Percentiles rank a stretch among this genome's conserved stretches.
phyloP scores from a whole-genome alignment of 2,329 filamentous ascomycete species.

The Ascochyta koolunga region DNA sequence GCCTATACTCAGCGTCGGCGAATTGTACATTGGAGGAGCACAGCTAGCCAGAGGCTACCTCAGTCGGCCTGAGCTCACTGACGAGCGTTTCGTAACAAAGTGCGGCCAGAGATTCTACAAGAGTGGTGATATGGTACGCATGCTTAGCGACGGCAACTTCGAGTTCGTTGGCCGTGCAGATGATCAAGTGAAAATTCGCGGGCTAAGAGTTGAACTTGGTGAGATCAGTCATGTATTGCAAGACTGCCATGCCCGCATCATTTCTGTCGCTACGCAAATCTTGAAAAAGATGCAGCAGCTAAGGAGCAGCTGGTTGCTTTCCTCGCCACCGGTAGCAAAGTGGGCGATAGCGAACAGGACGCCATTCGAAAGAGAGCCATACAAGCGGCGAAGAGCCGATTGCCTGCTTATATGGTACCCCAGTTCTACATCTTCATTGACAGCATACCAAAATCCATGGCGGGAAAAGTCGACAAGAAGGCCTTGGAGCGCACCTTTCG shows the following conservation, averaged over 20 bases:
- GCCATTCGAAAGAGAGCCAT: constrained; percentile 29
- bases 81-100: constrained; percentile 37
- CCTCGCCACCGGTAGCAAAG: constrained; percentile 17
- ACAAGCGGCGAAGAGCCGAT: constrained; percentile 21
- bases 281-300: constrained; percentile 27
- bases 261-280: constrained; percentile 39
- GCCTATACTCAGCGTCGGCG: constrained; percentile 50
- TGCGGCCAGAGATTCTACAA: constrained; percentile 46
- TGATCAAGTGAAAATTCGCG: constrained; percentile 51
- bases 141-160: constrained; percentile 47
- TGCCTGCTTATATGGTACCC: constrained; percentile 50
- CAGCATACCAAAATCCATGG: constrained; percentile 45
- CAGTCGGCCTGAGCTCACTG: constrained; percentile 41
- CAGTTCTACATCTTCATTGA: constrained; percentile 43
- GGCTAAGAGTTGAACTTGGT: constrained; percentile 46
- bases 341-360: constrained; percentile 9
- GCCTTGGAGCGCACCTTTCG: constrained; percentile 40
- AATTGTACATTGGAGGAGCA: constrained; percentile 55
- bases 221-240: constrained; percentile 46
- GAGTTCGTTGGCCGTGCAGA: constrained; percentile 48
- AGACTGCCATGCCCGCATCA: constrained; percentile 27
- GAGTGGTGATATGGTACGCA: constrained; percentile 48
- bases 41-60: constrained; percentile 56
- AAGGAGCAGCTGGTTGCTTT: constrained; percentile 48
- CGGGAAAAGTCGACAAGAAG: constrained; percentile 50